These are phyloP conservation scores for Lentinula novae-zelandiae DNA, from an alignment of 1,284 basidiomycete species.

Conservation along the genomic window DNA sequence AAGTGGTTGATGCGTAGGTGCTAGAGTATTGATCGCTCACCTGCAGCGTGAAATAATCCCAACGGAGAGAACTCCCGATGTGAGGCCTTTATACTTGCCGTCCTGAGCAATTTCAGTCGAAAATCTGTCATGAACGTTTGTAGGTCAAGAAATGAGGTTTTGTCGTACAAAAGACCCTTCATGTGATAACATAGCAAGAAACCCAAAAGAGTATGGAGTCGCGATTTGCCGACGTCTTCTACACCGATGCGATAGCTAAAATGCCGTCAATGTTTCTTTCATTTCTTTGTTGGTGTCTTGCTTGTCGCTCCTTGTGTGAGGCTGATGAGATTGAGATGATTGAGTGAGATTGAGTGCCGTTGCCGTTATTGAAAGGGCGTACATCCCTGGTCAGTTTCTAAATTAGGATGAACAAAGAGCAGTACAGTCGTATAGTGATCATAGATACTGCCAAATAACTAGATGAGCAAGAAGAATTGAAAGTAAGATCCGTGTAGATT, in stretches of 20 bases:
- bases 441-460: neutral
- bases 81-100: neutral
- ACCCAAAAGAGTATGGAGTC: neutral
- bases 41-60: neutral
- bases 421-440: neutral
- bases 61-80: neutral
- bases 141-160: neutral
- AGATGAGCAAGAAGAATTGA: neutral
- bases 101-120: neutral
- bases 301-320: neutral
- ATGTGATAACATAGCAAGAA: neutral
- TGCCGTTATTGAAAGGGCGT: neutral
- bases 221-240: neutral
- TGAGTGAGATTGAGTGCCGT: too few species aligned
- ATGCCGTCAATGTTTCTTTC: neutral
- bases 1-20: neutral
- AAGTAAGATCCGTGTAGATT: neutral
- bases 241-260: neutral
- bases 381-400: neutral
- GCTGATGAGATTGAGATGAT: too few species aligned
- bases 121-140: neutral
- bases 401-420: conserved; percentile 1
- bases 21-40: neutral
- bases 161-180: neutral
- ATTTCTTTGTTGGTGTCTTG: neutral